Evolutionary conservation across 2,329 filamentous ascomycete genomes (phyloP), one percentile per base, ranked within the genome.

Genomic region (Colletotrichum melonis): DNA sequence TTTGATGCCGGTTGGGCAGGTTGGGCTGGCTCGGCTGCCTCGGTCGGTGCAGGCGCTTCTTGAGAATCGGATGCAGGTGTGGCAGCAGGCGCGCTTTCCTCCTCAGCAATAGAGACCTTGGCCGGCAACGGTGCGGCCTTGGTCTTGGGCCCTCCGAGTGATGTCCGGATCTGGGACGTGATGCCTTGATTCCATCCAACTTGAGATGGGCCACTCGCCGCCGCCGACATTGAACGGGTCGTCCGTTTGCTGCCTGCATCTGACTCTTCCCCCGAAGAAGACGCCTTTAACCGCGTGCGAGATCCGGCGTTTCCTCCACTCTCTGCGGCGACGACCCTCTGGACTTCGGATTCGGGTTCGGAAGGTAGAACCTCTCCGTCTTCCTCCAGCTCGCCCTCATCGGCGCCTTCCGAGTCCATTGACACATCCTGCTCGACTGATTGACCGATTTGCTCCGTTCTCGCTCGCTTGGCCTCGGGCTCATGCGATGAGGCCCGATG

Each of bases 351-450:
- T 54, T 54, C 54, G 26, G 63, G 46, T 11, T 59, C n/a, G 56
- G 52, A 58, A 22, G 52, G n/a, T 19, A 32, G 32, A 12, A 46
- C 67, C 26, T 75, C 67, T 16, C 54, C 63, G 12, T 67, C 74
- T 38, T 81, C 79, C 28, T 79, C 80, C 63, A 81, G 77, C 75
- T 84, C 80, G 26, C 81, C 81, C 69, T 83, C 82, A 66, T 84
- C 81, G 22, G 77, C 77, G 62, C 70, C 64, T n/a, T 56, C 42
- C 12, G 49, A 55, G 12, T 24, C 26, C 22, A 59, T 56, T 12
- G 22, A n/a, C 12, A 63, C 60, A 38, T 57, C 49, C 24, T 62
- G 38, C 6, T 19, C 24, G 63, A 9, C 6, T 22, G 30, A 16
- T 28, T 65, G 8, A 7, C 52, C 38, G 52, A 28, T 26, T 26